A percentile compares a stretch with the other conserved stretches of the same genome.
Conservation (phyloP, 1,284 basidiomycete genomes). For the Cystobasidiaceae sp. region DNA sequence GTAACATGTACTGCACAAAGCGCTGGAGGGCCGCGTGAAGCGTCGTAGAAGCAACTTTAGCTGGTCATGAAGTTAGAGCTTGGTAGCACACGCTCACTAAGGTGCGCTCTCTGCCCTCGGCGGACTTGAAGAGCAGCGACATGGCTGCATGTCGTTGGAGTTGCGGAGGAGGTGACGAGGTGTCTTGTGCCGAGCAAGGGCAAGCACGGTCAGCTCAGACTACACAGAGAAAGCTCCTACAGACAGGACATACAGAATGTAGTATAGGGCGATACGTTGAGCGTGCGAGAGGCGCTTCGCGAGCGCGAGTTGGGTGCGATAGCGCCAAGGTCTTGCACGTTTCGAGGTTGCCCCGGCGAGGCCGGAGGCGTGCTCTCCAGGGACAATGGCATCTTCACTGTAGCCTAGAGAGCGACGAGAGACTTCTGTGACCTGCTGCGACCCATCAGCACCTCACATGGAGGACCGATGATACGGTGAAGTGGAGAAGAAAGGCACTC, state of each 20-base stretch:
- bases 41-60: neutral
- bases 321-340: too few relatives aligned
- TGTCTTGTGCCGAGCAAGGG: neutral
- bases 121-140: constrained; percentile 24
- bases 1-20: constrained; percentile 31
- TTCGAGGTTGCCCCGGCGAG: too few relatives aligned
- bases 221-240: too few relatives aligned
- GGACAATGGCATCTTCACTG: neutral
- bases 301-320: too few relatives aligned
- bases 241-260: too few relatives aligned
- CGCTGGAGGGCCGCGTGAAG: neutral
- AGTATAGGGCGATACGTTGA: constrained; percentile 14
- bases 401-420: too few relatives aligned
- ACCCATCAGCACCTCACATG: too few relatives aligned
- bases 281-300: neutral
- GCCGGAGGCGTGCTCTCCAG: neutral
- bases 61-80: neutral
- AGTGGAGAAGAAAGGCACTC: neutral
- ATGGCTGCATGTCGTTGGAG: constrained; percentile 22
- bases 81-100: neutral
- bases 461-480: neutral
- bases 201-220: neutral
- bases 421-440: too few relatives aligned
- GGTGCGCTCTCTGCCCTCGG: constrained; percentile 22
- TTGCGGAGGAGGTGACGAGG: constrained; percentile 2